Evolutionary conservation across 768 basidiomycete genomes (phyloP), one percentile per base, ranked within the genome.

Genomic region (Amanita pseudoporphyria): DNA sequence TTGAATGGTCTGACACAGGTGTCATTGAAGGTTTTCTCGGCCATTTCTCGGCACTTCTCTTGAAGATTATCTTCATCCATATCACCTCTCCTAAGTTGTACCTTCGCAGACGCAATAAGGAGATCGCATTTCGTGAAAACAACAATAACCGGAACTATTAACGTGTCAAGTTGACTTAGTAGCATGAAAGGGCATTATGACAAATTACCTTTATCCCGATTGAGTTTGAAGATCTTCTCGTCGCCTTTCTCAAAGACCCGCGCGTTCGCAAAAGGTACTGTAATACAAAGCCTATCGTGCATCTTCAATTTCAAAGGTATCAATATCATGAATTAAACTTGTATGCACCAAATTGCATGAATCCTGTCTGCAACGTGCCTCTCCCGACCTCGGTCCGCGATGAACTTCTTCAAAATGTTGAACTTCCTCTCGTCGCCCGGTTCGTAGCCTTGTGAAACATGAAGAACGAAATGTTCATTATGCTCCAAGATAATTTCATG

Each of bases 351-450:
- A 41, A 41, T 41, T 22, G 40, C 40, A 21, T 41, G 40, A 26
- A 41, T 5, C 6, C 40, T 12, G 7, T 41, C 14, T 3, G 40
- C 5, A 26, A 3, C 13, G 10, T 7, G 9, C 5, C 26, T 14
- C 24, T 41, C n/a, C 21, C 13, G 22, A 26, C 9, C 26, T n/a
- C 22, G 40, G 22, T 41, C 57, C 56, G 6, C 64, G 22, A 41
- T 28, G 21, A 41, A 41, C 1, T 28, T 5, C 40, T 41, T 14
- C 40, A 41, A 24, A 14, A 24, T 14, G 26, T 22, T 1, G 37
- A 38, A 21, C 37, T 38, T 38, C 10, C n/a, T n/a, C n/a, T n/a
- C n/a, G n/a, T n/a, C n/a, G n/a, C n/a, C n/a, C n/a, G n/a, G n/a
- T n/a, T n/a, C n/a, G n/a, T n/a, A n/a, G n/a, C n/a, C n/a, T n/a